phyloP scores from a whole-genome alignment of 176 grass and related monocot species.

The Raddia guianensis region DNA sequence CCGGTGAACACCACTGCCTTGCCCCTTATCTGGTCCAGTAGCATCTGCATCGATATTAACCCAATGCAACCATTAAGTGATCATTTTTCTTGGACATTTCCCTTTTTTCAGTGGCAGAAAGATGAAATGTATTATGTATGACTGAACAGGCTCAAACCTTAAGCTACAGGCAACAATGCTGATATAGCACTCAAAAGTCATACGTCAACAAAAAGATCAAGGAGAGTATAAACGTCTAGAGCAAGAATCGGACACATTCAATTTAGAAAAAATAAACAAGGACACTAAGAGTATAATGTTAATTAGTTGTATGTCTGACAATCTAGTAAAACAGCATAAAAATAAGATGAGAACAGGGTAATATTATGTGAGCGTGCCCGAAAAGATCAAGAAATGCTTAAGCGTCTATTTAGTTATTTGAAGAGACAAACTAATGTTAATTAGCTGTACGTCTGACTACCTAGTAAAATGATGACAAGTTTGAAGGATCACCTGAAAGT shows the following conservation, averaged over 20 bases:
- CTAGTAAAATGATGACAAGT: neutral
- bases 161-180: conserved; percentile 10
- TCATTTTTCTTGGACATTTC: neutral
- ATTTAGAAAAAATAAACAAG: conserved; percentile 10
- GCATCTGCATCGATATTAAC: conserved; percentile 50
- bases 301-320: no score
- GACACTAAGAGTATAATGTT: neutral
- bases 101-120: neutral
- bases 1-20: conserved; percentile 88
- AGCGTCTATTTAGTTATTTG: neutral
- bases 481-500: neutral
- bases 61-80: neutral
- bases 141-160: neutral
- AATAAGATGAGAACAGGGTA: conserved; percentile 1
- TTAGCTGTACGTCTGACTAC: neutral
- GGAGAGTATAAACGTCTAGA: neutral
- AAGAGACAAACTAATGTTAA: neutral
- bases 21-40: conserved; percentile 66
- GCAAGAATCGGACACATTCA: neutral
- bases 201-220: neutral
- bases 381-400: conserved; percentile 30
- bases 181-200: neutral
- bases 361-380: conserved; percentile 4
- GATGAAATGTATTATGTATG: neutral
- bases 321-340: neutral